Percentiles rank a stretch among this genome's conserved stretches.
Evolutionary conservation across 495 filamentous ascomycete species (phyloP).

Genomic region (Polyplosphaeria fusca): DNA sequence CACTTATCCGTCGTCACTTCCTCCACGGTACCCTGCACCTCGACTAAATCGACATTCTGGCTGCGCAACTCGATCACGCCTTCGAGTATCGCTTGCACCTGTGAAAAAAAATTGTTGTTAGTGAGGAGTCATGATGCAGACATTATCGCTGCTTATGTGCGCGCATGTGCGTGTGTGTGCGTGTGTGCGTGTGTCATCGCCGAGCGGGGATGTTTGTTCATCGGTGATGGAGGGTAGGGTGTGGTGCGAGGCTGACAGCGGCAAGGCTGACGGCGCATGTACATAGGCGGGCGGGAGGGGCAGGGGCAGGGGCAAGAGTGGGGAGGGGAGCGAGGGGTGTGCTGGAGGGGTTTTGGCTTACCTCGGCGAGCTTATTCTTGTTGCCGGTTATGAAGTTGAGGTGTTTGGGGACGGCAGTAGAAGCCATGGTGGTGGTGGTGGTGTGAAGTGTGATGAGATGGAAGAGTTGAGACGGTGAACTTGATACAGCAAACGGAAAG

Average conservation of each 20-base stretch:
- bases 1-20: conserved; percentile 89
- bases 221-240: background rate
- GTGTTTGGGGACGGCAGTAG: conserved; percentile 38
- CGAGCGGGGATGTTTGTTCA: too few species aligned
- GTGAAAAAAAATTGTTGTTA: too few species aligned
- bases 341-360: background rate
- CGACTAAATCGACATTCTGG: conserved; percentile 72
- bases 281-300: too few species aligned
- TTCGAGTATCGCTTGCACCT: conserved; percentile 72
- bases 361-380: conserved; percentile 80
- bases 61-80: conserved; percentile 67
- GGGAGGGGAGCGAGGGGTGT: too few species aligned
- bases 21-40: conserved; percentile 90
- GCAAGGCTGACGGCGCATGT: too few species aligned
- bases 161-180: too few species aligned
- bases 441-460: conserved; percentile 5
- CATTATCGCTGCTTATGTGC: too few species aligned
- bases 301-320: too few species aligned
- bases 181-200: too few species aligned
- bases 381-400: conserved; percentile 98
- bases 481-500: too few species aligned
- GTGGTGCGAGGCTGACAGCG: background rate
- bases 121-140: too few species aligned
- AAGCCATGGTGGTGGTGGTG: conserved; percentile 30
- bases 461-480: background rate